Evolutionary conservation across 2,329 filamentous ascomycete species (phyloP), one percentile per base, ranked within the genome.

Genomic region (Neoarthrinium moseri): DNA sequence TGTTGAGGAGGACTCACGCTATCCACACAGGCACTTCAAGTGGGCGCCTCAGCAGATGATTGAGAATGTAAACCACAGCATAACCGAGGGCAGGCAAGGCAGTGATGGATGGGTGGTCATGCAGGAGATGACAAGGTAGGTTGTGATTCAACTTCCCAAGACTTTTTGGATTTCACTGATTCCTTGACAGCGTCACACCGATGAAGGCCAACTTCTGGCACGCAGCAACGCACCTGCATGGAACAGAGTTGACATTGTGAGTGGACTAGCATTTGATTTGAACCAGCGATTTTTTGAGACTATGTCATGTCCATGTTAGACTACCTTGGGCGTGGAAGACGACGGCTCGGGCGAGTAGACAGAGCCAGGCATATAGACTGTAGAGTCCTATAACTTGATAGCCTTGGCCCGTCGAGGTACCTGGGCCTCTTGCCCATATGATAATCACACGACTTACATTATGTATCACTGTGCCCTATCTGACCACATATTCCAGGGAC

Each of bases 101-200:
- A 95, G 90, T 61, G 94, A 99, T 67, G 94, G 92, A 5, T 96
- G 92, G 90, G 86, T 86, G 27, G 89, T 99, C 20, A 87, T 87
- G 63, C 84, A 95, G 63, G 89, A 90, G 22, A 83, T 86, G 66
- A 95, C 92, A 11, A 94, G 89, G 88, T 89, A 70, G 58, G 74
- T 68, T 23, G 22, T 12, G 7, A 6, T 24, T 38, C 8, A 29
- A 13, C 39, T n/a, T 34, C 18, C 8, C 2, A 22, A 42, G 17
- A 21, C 13, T 2, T n/a, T n/a, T n/a, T n/a, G n/a, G n/a, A n/a
- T n/a, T n/a, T n/a, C n/a, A n/a, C n/a, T n/a, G n/a, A n/a, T n/a
- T n/a, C n/a, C 49, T 37, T 57, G 23, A 52, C 59, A 95, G 91
- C 66, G 83, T 99, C 46, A 96, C 94, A 4, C 89, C 92, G 12